These are phyloP conservation scores for Erodium moschatum DNA, from an alignment of 441 rosid species.

Conservation along the genomic window DNA sequence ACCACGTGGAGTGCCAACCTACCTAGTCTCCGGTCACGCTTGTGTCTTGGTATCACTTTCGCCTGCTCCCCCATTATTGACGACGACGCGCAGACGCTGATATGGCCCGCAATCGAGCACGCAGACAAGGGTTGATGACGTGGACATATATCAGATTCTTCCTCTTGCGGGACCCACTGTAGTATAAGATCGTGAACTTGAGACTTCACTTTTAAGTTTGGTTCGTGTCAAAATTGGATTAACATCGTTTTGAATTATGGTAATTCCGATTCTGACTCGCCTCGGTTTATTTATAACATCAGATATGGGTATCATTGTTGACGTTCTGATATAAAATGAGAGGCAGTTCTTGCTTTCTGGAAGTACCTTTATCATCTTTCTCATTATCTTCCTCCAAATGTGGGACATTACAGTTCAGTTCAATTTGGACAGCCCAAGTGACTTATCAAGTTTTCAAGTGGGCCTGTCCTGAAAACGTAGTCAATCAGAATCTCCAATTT, in stretches of 20 bases:
- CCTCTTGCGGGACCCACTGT: no score
- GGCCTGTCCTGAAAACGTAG: background rate
- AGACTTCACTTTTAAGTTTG: no score
- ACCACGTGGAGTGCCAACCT: slow-evolving; percentile 4
- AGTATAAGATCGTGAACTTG: no score
- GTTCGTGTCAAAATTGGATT: no score
- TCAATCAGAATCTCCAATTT: background rate
- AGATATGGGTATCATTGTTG: background rate
- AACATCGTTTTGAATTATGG: no score
- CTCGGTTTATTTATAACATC: no score
- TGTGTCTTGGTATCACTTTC: background rate
- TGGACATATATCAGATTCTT: background rate
- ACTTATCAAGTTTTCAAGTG: background rate
- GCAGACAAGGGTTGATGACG: background rate
- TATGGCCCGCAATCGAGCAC: background rate
- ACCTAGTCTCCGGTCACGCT: slow-evolving; percentile 10
- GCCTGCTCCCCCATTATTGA: background rate
- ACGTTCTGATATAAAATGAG: background rate
- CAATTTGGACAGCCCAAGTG: background rate
- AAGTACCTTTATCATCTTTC: background rate
- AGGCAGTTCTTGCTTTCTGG: no score
- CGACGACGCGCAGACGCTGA: background rate
- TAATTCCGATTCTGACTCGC: no score
- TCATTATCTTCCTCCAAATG: background rate
- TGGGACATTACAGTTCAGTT: background rate